Conservation (phyloP, 495 filamentous ascomycete species). For the Pyrenula aspistea region DNA sequence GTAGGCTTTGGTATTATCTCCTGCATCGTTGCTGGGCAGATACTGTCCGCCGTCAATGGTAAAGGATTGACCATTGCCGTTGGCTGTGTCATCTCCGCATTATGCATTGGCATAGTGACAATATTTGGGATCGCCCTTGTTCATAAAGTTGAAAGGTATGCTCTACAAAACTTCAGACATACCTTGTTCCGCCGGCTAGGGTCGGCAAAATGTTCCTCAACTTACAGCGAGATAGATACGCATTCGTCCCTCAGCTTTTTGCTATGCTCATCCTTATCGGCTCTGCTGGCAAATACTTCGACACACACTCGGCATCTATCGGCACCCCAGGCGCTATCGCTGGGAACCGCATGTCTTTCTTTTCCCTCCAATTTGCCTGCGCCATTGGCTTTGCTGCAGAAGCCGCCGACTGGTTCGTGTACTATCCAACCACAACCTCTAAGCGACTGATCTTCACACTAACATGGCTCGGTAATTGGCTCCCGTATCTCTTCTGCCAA, state of each 20-base stretch:
- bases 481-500: conserved; percentile 44
- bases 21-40: conserved; percentile 38
- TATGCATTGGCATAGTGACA: conserved; percentile 51
- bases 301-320: conserved; percentile 32
- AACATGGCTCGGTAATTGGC: conserved; percentile 33
- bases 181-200: not conserved
- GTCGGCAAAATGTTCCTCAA: conserved; percentile 7
- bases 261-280: conserved; percentile 57
- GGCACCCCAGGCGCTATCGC: conserved; percentile 27
- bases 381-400: conserved; percentile 40
- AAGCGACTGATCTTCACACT: conserved; percentile 31
- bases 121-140: conserved; percentile 67
- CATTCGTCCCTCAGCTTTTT: conserved; percentile 57
- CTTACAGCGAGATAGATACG: conserved; percentile 30
- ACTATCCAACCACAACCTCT: conserved; percentile 38
- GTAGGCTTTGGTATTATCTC: conserved; percentile 59
- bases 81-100: conserved; percentile 54
- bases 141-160: conserved; percentile 54
- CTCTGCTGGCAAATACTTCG: conserved; percentile 53
- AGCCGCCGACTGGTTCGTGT: conserved; percentile 45
- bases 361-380: conserved; percentile 45
- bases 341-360: conserved; percentile 51
- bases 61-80: conserved; percentile 49
- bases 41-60: conserved; percentile 45
- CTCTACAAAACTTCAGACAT: not conserved